phyloP scores from a whole-genome alignment of 257 asterid genomes.

The Salvia rosmarinus region DNA sequence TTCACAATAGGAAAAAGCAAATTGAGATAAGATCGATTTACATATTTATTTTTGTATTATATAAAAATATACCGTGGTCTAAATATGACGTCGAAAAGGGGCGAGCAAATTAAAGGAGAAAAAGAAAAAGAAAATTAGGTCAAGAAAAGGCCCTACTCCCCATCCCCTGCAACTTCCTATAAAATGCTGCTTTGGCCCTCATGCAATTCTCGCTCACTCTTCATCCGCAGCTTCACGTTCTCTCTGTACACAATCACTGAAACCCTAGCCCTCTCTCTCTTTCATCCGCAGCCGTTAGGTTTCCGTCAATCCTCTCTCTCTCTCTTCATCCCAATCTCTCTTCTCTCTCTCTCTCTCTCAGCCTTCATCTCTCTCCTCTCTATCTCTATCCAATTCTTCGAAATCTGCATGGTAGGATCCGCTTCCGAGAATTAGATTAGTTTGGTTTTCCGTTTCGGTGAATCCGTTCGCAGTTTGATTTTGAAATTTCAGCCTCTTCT shows the following conservation, averaged over 20 bases:
- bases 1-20: not conserved
- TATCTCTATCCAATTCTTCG: not conserved
- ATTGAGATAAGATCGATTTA: not conserved
- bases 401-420: constrained; percentile 72
- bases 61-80: not conserved
- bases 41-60: too few relatives aligned
- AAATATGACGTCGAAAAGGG: not conserved
- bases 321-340: not conserved
- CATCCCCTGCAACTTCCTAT: constrained; percentile 44
- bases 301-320: constrained; percentile 5
- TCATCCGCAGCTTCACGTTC: constrained; percentile 40
- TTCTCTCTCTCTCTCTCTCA: not conserved
- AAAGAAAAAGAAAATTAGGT: constrained; percentile 24
- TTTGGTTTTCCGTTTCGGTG: not conserved
- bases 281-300: constrained; percentile 21
- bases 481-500: constrained; percentile 56
- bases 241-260: constrained; percentile 4
- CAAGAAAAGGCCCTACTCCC: constrained; percentile 38
- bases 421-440: constrained; percentile 42
- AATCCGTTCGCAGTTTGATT: not conserved
- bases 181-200: constrained; percentile 50
- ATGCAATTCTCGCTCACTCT: constrained; percentile 79
- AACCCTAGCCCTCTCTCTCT: constrained; percentile 38
- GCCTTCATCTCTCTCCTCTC: too few relatives aligned
- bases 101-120: not conserved